phyloP scores from a whole-genome alignment of 805 yeast species.

The Kodamaea neixiangensis region DNA sequence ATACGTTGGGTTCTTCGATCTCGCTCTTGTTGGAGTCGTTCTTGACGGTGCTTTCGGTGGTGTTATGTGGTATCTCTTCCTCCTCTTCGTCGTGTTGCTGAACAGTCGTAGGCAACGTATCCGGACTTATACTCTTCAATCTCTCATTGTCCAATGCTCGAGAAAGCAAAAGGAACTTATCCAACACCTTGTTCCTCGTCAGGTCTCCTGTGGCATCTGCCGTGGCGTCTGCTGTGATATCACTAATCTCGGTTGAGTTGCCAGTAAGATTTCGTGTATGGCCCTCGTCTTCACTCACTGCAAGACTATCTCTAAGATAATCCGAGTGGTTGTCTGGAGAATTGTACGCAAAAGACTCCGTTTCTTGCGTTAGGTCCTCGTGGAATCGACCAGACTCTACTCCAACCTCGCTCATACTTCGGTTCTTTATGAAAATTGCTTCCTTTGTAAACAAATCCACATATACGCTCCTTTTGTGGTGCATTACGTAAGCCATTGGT shows the following conservation, averaged over 20 bases:
- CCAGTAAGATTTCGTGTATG: not conserved
- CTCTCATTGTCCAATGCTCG: slow-evolving; percentile 8
- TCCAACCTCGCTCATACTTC: not conserved
- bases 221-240: not conserved
- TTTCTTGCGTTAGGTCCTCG: slow-evolving; percentile 8
- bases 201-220: not conserved
- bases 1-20: not conserved
- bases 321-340: slow-evolving; percentile 8
- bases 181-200: slow-evolving; percentile 6
- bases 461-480: not conserved
- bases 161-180: slow-evolving; percentile 5
- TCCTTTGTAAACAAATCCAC: slow-evolving; percentile 9
- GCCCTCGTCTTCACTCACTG: not conserved
- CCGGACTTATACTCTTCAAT: not conserved
- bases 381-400: not conserved
- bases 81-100: not conserved
- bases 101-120: not conserved
- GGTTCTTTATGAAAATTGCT: not conserved
- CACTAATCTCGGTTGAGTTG: slow-evolving; percentile 2
- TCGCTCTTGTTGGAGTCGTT: not conserved
- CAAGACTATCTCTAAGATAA: slow-evolving; percentile 1
- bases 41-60: slow-evolving; percentile 7
- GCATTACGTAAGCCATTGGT: slow-evolving; percentile 2
- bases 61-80: not conserved
- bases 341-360: slow-evolving; percentile 10